Evolutionary conservation across 2,329 filamentous ascomycete genomes (phyloP).

Genomic region (Sordariomycetes sp.): DNA sequence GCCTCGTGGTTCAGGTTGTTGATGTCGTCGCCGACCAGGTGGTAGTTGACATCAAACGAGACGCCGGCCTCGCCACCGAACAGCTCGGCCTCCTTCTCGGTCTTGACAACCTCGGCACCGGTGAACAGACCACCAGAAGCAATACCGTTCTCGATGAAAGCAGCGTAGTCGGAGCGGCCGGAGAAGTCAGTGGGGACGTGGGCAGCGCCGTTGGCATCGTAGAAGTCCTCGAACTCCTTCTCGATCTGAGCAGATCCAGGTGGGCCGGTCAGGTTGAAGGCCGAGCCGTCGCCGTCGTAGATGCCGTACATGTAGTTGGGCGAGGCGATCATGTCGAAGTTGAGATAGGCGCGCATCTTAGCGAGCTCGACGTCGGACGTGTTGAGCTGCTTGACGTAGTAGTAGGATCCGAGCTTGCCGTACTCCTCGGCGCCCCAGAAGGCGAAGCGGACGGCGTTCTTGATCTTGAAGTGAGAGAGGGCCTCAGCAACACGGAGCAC

Average conservation of each 20-base stretch:
- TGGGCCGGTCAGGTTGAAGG: slow-evolving; percentile 44
- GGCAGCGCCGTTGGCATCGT: slow-evolving; percentile 30
- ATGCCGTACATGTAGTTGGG: slow-evolving; percentile 43
- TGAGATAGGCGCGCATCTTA: slow-evolving; percentile 45
- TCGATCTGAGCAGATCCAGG: slow-evolving; percentile 52
- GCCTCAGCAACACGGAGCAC: slow-evolving; percentile 35
- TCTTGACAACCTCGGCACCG: slow-evolving; percentile 57
- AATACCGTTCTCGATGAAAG: slow-evolving; percentile 57
- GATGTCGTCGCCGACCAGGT: slow-evolving; percentile 32
- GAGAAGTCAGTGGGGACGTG: slow-evolving; percentile 55
- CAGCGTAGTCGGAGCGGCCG: slow-evolving; percentile 58
- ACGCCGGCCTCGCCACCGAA: slow-evolving; percentile 54
- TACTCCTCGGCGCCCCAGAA: slow-evolving; percentile 46
- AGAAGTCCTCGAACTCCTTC: slow-evolving; percentile 49
- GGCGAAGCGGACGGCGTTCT: slow-evolving; percentile 39
- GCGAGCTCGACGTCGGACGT: slow-evolving; percentile 31
- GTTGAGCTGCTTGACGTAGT: slow-evolving; percentile 34
- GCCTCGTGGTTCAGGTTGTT: slow-evolving; percentile 29
- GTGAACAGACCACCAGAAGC: slow-evolving; percentile 62
- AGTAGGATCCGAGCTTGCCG: slow-evolving; percentile 37
- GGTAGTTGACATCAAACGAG: slow-evolving; percentile 35
- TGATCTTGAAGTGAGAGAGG: slow-evolving; percentile 31
- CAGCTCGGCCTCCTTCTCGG: slow-evolving; percentile 43
- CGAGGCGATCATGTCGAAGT: slow-evolving; percentile 46
- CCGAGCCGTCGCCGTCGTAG: slow-evolving; percentile 52